Evolutionary conservation across 208 protist species (phyloP), one percentile per base, ranked within the genome.

Genomic region (Leishmania aethiopica): DNA sequence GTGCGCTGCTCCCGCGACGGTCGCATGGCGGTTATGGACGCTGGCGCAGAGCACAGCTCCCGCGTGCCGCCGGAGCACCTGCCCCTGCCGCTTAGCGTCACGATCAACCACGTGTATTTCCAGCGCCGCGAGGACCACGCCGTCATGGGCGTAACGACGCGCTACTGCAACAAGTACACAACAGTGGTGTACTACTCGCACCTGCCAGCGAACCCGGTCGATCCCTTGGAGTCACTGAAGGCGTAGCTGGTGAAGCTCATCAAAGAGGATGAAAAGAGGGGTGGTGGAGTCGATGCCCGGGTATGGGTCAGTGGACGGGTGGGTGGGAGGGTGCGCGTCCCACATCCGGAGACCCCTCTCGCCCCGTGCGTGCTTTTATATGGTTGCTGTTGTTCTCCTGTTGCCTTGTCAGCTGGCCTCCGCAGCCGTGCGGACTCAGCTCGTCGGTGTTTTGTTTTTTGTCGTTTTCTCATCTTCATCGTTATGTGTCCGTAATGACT

Each of bases 61-160:
- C 81, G 83, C 40, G 67, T 86, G 64, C 76, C 78, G 49, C 90
- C 93, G 8, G 94, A 96, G 86, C 87, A 96, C 81, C 91, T 98
- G 49, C 95, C 95, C 32, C 84, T 97, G 55, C 95, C 95, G 17
- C 90, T 97, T 62, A 96, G 91, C 78, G 95, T 97, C 35, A 97
- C 95, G 22, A 95, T 98, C 84, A 98, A 98, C 81, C 95, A 98
- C 84, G 92, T 97, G 66, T 98, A 98, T 88, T 98, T 98, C 85
- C 94, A 97, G 87, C 91, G 91, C 60, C 88, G 94, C 42, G 95
- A 96, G 64, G 90, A 97, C 80, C 93, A 97, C 84, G 87, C 91
- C 22, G 95, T 97, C 40, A 93, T 96, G 88, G 95, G 94, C 1
- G 84, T 96, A 15, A 98, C 95, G 17, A 96, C 92, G 60, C 93